Percentiles rank a stretch among this genome's conserved stretches.
phyloP scores from a whole-genome alignment of 345 rosid genomes.

The Corymbia maculata region DNA sequence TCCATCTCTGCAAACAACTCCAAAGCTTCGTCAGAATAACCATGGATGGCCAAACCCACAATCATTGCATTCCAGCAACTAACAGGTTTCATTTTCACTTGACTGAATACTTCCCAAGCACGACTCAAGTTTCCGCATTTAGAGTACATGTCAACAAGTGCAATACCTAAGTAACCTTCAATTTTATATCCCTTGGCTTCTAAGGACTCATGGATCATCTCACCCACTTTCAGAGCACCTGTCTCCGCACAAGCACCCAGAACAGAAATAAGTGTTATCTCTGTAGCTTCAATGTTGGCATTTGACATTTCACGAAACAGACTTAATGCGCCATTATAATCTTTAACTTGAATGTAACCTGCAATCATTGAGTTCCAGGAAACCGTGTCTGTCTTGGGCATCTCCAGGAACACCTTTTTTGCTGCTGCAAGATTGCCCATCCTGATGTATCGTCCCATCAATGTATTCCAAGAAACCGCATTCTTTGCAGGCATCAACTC shows the following conservation, averaged over 20 bases:
- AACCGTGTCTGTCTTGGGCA: constrained; percentile 22
- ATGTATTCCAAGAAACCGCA: constrained; percentile 19
- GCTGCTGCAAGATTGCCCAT: constrained; percentile 14
- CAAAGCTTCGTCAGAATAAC: constrained; percentile 20
- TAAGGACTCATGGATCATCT: constrained; percentile 11
- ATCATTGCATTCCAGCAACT: constrained; percentile 38
- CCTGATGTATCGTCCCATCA: constrained; percentile 4
- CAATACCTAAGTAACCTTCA: constrained; percentile 17
- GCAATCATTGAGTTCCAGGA: constrained; percentile 32
- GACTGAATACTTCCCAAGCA: constrained; percentile 12
- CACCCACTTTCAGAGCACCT: constrained; percentile 14
- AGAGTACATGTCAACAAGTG: constrained; percentile 28
- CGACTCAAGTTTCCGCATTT: constrained; percentile 18
- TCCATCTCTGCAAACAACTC: constrained; percentile 7
- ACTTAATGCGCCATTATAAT: constrained; percentile 8
- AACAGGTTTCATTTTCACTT: constrained; percentile 13
- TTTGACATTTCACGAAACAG: constrained; percentile 17
- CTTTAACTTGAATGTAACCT: constrained; percentile 10
- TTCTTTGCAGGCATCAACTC: constrained; percentile 4
- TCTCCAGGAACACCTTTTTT: constrained; percentile 2
- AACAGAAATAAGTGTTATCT: constrained; percentile 15
- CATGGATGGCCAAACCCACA: constrained; percentile 27
- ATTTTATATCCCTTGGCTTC: background rate
- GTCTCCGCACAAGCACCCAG: constrained; percentile 23
- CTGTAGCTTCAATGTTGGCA: constrained; percentile 13